Evolutionary conservation across 371 early-diverging fungal species (phyloP), one percentile per base, ranked within the genome.

Genomic region (Saksenaea oblongispora): DNA sequence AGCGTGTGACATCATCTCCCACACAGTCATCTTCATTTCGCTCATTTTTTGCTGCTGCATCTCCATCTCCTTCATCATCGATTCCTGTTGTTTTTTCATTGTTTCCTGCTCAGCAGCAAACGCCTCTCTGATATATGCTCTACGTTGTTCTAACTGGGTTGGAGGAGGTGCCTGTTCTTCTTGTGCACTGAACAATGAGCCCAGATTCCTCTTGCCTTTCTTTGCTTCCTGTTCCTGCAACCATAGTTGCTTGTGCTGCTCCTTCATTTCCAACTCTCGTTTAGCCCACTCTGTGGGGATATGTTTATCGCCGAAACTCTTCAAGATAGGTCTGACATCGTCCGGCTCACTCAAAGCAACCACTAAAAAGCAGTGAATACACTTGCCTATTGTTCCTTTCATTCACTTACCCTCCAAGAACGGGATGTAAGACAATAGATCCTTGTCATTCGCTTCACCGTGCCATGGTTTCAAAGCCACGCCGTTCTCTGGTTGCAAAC

Each of bases 401-500:
- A 14, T 39, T 39, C 11, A 22, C 51, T 57, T 78, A 85, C 87
- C 80, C 77, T 97, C 95, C 34, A 98, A 81, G 80, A 97, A 93
- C 24, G 93, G 93, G 73, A 93, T 90, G 63, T 91, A 82, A 55
- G 88, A 90, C 55, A 85, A 70, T 59, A 98, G 74, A 69, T 89
- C 92, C 22, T 73, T 79, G 66, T 97, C 98, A 18, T 78, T 80
- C 0, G 91, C 74, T 56, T 93, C 87, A 34, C 96, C 96, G 58
- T 78, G 78, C 93, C 95, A 98, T 41, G 89, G 87, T 69, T 91
- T 89, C 64, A 93, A 77, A 34, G 83, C 64, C 31, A 97, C 74
- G 18, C 89, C 89, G 70, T 97, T 97, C 63, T 96, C 94, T 3
- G 95, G 95, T 71, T 97, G 96, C 61, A 89, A 78, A 42, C 84